A percentile compares a stretch with the other conserved stretches of the same genome.
Conservation (phyloP, 208 protist species). For the Leishmania guyanensis region DNA sequence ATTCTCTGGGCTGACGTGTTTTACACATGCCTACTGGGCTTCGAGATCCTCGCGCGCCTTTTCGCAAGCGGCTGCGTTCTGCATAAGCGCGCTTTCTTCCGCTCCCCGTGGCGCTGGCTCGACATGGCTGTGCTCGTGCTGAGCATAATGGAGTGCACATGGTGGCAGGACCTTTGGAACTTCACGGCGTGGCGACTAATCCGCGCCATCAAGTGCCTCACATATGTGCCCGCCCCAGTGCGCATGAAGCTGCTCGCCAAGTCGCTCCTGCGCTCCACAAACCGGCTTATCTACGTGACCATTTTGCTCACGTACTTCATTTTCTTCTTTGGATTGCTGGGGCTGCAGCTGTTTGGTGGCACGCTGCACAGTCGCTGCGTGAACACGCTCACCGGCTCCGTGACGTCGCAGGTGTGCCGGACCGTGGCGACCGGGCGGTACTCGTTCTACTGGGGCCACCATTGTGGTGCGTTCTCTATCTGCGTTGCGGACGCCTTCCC, state of each 20-base stretch:
- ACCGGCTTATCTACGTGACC: conserved; percentile 64
- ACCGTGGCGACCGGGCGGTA: conserved; percentile 50
- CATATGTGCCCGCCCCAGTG: conserved; percentile 72
- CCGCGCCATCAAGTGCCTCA: conserved; percentile 82
- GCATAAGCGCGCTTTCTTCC: conserved; percentile 83
- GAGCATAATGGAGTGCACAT: conserved; percentile 77
- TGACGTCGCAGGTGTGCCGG: conserved; percentile 69
- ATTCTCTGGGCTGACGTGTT: conserved; percentile 88
- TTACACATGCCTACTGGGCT: conserved; percentile 78
- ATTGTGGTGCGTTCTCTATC: conserved; percentile 51
- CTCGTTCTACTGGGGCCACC: conserved; percentile 80
- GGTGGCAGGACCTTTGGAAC: conserved; percentile 75
- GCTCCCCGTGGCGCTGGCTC: conserved; percentile 92
- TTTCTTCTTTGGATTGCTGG: conserved; percentile 89
- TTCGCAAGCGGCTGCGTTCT: conserved; percentile 84
- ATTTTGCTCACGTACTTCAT: conserved; percentile 83
- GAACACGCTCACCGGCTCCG: conserved; percentile 47
- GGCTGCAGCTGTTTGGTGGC: conserved; percentile 85
- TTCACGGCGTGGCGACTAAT: conserved; percentile 89
- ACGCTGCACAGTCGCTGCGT: conserved; percentile 83
- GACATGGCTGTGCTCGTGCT: conserved; percentile 89
- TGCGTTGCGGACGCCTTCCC: conserved; percentile 54
- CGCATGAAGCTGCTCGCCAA: conserved; percentile 87
- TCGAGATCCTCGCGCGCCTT: conserved; percentile 85
- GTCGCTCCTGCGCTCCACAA: conserved; percentile 85